phyloP scores from a whole-genome alignment of 2,329 filamentous ascomycete genomes.

The Akanthomyces muscarius region DNA sequence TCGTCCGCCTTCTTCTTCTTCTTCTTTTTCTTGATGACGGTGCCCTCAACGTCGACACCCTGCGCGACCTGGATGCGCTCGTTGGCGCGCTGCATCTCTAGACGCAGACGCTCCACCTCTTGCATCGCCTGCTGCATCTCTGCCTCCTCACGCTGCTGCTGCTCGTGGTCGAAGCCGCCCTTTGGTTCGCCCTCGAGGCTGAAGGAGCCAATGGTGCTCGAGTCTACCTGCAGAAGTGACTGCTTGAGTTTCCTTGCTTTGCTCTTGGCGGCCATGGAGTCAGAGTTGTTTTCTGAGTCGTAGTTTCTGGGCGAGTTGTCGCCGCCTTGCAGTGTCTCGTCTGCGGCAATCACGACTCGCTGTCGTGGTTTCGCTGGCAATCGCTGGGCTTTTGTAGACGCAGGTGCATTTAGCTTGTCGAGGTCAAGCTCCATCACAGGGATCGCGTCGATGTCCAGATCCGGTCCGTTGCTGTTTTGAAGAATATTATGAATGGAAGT shows the following conservation, averaged over 20 bases:
- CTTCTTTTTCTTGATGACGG: conserved; percentile 64
- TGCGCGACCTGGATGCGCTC: conserved; percentile 69
- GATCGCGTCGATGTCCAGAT: conserved; percentile 88
- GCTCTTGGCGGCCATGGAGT: conserved; percentile 44
- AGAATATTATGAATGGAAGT: conserved; percentile 78
- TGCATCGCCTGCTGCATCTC: conserved; percentile 87
- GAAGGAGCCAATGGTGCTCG: conserved; percentile 71
- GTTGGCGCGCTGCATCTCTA: conserved; percentile 84
- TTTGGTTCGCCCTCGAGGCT: conserved; percentile 54
- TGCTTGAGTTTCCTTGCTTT: conserved; percentile 53
- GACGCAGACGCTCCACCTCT: conserved; percentile 77
- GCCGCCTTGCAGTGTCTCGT: conserved; percentile 65
- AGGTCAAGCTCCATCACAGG: conserved; percentile 92
- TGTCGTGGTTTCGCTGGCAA: conserved; percentile 45
- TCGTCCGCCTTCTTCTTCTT: conserved; percentile 40
- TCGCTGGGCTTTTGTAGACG: conserved; percentile 31
- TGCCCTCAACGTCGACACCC: conserved; percentile 62
- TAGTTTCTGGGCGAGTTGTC: conserved; percentile 45
- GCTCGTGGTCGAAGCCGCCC: conserved; percentile 54
- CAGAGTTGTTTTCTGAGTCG: conserved; percentile 52
- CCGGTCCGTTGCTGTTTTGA: conserved; percentile 66
- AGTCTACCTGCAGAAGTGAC: conserved; percentile 77
- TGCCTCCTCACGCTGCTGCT: conserved; percentile 69
- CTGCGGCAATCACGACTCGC: conserved; percentile 64
- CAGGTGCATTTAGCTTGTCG: conserved; percentile 43